Base-by-base conservation (phyloP, 768 basidiomycete genomes). In the Daedaleopsis sinensis region DNA sequence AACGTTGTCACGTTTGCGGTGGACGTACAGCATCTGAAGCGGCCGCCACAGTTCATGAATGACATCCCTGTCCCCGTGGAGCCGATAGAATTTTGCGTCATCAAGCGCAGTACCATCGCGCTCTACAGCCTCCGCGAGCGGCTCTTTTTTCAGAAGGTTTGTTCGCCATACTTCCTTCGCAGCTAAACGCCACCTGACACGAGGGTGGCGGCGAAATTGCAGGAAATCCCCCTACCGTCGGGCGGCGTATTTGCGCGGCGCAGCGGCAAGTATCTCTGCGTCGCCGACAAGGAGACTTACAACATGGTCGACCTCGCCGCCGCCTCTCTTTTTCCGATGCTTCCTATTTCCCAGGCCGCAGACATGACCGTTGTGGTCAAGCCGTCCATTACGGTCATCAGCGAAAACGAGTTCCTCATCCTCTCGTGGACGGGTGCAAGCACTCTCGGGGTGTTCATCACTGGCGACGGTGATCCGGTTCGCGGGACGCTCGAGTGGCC, bases 401-500 rank as follows among this genome's bases (percentile, higher is more conserved):
- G 82, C 38, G 84, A 85, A 35, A 85, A 83, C 65, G 95, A 97
- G 72, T 97, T 95, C 66, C 81, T 98, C 46, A 80, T 97, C 21
- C 79, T 93, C 16, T 91, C 91, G 2, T 95, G 90, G 84, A 94
- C 89, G 1, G 96, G 93, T 15, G 76, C 80, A 4, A 86, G 83
- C 55, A 91, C 92, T 0, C 78, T 98, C 43, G 96, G 96, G 0
- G 77, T 98, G 11, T 98, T 98, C 67, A 80, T 98, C 65, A 93
- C 84, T 15, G 84, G 87, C 0, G 83, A 85, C 2, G 95, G 94
- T 0, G 94, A 96, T 72, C 94, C 96, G 5, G 88, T 94, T 9
- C 82, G 95, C 49, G 94, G 94, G 2, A 96, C 95, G 1, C 76
- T 97, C 47, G 84, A 93, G 70, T 97, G 94, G 93, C 81, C 86